Evolutionary conservation across 1,139 yeast species (phyloP).

Genomic region (Debaryomyces psychrophilus): DNA sequence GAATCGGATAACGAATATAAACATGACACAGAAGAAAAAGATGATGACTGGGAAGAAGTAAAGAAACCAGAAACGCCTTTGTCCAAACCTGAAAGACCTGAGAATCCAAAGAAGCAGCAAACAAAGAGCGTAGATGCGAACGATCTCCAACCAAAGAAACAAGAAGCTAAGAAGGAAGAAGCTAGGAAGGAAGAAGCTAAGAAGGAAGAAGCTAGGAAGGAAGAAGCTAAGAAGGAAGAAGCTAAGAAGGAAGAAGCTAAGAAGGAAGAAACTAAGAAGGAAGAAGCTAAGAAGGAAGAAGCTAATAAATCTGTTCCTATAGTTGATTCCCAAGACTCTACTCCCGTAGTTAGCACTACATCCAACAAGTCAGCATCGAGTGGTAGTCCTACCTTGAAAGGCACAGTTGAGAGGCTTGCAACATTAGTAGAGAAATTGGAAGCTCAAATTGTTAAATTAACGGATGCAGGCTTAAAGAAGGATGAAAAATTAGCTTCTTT

Average conservation of each 20-base stretch:
- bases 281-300: constrained; percentile 16
- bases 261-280: constrained; percentile 17
- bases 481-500: constrained; percentile 57
- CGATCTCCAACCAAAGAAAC: constrained; percentile 16
- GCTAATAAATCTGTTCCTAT: constrained; percentile 6
- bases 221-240: constrained; percentile 18
- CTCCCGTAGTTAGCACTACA: constrained; percentile 16
- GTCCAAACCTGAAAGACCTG: constrained; percentile 3
- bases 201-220: constrained; percentile 16
- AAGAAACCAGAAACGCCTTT: constrained; percentile 31
- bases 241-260: constrained; percentile 16
- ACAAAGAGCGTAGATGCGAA: constrained; percentile 18
- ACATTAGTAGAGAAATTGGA: constrained; percentile 59
- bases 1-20: constrained; percentile 47
- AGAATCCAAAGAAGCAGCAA: neutral
- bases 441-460: constrained; percentile 52
- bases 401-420: constrained; percentile 68
- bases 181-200: constrained; percentile 19
- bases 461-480: constrained; percentile 59
- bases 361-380: constrained; percentile 32
- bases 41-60: constrained; percentile 49
- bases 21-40: constrained; percentile 27
- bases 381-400: constrained; percentile 64
- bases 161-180: constrained; percentile 18
- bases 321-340: neutral